Evolutionary conservation across 345 rosid species (phyloP), one percentile per base, ranked within the genome.

Genomic region (Carallia brachiata): DNA sequence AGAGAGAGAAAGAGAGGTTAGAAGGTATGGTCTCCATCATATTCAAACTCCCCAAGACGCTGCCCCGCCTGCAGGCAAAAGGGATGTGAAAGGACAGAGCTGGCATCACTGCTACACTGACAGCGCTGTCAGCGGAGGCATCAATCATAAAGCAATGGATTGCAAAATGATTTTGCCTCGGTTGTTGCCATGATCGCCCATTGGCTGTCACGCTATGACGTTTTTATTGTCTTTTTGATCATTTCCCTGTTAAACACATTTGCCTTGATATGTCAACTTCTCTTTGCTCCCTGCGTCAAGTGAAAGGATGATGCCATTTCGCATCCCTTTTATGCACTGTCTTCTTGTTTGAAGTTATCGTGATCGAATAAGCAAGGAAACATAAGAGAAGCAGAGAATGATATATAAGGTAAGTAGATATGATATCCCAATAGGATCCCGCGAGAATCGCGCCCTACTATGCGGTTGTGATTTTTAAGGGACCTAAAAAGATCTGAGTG

Each of bases 61-160:
- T 62, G 56, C 67, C 55, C 56, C 12, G 2, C 3, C 52, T 75
- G 53, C 63, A 73, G 73, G 34, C 37, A 47, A 18, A 23, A 50
- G 32, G 31, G 31, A 48, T 66, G 68, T 73, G 79, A 71, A 76
- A 78, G 76, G 78, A 80, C 86, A 77, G 78, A 70, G 65, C 74
- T 75, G 75, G 58, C 63, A 69, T 65, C 61, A 60, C 74, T 74
- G 81, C 73, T 76, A 63, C 68, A 65, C 76, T 83, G 84, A 80
- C 85, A 75, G 48, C n/a, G 1, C 76, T 74, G 86, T 82, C 86
- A 83, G 80, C 79, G 85, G 85, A 85, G 80, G 86, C 68, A 79
- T 87, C 89, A 83, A 87, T 87, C 86, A 85, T 83, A 82, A 82
- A 83, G 84, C 85, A 85, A 85, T 85, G 72, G 87, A 87, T 87